phyloP scores from a whole-genome alignment of 352 stramenopile genomes.

The Albugo candida region DNA sequence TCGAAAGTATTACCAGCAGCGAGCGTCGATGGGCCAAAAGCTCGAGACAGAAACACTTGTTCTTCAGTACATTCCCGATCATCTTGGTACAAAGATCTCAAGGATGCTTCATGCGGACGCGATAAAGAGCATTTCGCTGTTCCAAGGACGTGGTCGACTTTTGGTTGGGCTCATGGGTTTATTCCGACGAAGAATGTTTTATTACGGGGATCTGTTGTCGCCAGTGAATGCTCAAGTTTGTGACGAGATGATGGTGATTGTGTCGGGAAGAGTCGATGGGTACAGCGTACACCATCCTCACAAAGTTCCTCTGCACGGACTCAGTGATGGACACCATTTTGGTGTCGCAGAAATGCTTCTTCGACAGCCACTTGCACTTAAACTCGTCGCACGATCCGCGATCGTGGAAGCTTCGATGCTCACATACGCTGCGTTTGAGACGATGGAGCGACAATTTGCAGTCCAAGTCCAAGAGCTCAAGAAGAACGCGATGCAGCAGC shows the following conservation, averaged over 20 bases:
- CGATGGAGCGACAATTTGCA: slow-evolving; percentile 27
- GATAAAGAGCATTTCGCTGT: slow-evolving; percentile 30
- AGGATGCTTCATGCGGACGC: slow-evolving; percentile 40
- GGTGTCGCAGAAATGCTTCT: slow-evolving; percentile 44
- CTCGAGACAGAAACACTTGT: slow-evolving; percentile 26
- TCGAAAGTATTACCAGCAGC: slow-evolving; percentile 48
- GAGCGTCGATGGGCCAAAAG: slow-evolving; percentile 9
- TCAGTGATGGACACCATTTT: slow-evolving; percentile 36
- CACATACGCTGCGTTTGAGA: slow-evolving; percentile 9
- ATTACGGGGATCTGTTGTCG: slow-evolving; percentile 37
- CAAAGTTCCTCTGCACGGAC: slow-evolving; percentile 24
- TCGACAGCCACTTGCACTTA: slow-evolving; percentile 26
- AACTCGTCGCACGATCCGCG: slow-evolving; percentile 19
- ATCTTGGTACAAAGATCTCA: slow-evolving; percentile 57
- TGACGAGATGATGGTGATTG: slow-evolving; percentile 48
- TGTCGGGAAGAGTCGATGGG: slow-evolving; percentile 35
- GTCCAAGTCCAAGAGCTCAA: slow-evolving; percentile 19
- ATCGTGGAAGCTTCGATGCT: slow-evolving; percentile 17
- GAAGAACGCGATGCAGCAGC: slow-evolving; percentile 19
- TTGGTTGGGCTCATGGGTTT: slow-evolving; percentile 45
- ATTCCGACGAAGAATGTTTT: slow-evolving; percentile 39
- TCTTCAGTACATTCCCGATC: slow-evolving; percentile 46
- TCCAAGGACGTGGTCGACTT: slow-evolving; percentile 28
- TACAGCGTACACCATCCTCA: slow-evolving; percentile 10
- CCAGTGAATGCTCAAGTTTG: slow-evolving; percentile 31